phyloP scores from a whole-genome alignment of 331 rosid genomes.

The Malus hybrid region DNA sequence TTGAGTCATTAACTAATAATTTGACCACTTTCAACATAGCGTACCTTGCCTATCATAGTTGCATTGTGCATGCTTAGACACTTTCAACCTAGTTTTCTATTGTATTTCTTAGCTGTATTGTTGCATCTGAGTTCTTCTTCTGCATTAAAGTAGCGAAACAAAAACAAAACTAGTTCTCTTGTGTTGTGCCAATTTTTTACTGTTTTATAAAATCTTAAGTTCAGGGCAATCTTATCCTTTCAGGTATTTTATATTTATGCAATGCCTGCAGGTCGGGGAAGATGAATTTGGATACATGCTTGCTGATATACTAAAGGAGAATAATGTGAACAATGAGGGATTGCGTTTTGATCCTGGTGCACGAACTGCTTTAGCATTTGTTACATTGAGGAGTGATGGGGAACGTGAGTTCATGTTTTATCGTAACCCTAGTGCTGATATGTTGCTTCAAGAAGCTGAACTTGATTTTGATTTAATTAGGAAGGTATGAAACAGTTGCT shows the following conservation, averaged over 20 bases:
- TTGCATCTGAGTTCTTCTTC: background rate
- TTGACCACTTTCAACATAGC: background rate
- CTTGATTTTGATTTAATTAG: slow-evolving; percentile 62
- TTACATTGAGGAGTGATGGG: slow-evolving; percentile 77
- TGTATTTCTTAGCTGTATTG: background rate
- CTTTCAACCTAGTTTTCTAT: background rate
- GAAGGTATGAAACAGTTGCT: slow-evolving; percentile 43
- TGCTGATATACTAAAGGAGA: slow-evolving; percentile 72
- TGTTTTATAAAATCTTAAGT: background rate
- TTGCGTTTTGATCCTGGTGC: slow-evolving; percentile 92
- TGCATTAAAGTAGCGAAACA: background rate
- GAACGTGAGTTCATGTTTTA: slow-evolving; percentile 99
- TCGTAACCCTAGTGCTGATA: slow-evolving; percentile 96
- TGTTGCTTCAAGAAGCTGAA: slow-evolving; percentile 81
- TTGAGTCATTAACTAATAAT: background rate
- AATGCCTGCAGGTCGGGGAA: slow-evolving; percentile 72
- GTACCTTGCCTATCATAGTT: background rate
- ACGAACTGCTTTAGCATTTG: slow-evolving; percentile 95
- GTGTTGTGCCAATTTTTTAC: background rate
- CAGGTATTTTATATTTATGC: background rate
- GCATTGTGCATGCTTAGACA: background rate
- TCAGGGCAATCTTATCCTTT: background rate
- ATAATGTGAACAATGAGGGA: slow-evolving; percentile 77
- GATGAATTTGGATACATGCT: slow-evolving; percentile 99
- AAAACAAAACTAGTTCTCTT: background rate